Percentiles rank a stretch among this genome's conserved stretches.
phyloP scores from a whole-genome alignment of 768 basidiomycete species.

The Lentinula sp. region DNA sequence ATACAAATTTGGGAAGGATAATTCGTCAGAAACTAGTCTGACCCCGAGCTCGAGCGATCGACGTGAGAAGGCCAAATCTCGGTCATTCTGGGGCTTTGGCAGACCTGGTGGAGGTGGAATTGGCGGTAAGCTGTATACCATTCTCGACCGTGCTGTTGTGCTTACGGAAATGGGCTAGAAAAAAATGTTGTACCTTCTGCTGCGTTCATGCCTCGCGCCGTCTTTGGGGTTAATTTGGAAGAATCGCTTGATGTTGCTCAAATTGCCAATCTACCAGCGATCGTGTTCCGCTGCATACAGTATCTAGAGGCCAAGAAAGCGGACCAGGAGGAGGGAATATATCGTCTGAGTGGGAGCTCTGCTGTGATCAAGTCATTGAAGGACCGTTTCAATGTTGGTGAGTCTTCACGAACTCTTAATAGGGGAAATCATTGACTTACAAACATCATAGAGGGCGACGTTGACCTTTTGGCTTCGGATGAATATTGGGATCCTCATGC shows the following conservation, averaged over 20 bases:
- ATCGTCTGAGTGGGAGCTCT: constrained; percentile 90
- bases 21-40: constrained; percentile 25
- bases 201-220: constrained; percentile 52
- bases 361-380: constrained; percentile 91
- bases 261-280: constrained; percentile 87
- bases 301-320: constrained; percentile 93
- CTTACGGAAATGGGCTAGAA: neutral
- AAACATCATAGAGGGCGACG: constrained; percentile 76
- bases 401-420: constrained; percentile 19
- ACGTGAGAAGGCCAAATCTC: constrained; percentile 88
- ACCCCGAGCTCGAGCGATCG: constrained; percentile 46
- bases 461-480: constrained; percentile 80
- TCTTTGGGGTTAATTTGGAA: constrained; percentile 84
- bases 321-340: constrained; percentile 96
- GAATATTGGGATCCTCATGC: constrained; percentile 99
- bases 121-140: neutral
- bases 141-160: neutral
- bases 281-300: constrained; percentile 92
- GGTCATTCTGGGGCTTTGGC: constrained; percentile 92
- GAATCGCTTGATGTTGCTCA: constrained; percentile 86
- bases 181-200: constrained; percentile 15
- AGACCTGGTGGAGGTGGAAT: constrained; percentile 42
- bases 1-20: constrained; percentile 85
- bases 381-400: constrained; percentile 89
- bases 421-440: constrained; percentile 3